Conservation (phyloP, 352 stramenopile species). For the Phytophthora sp. region DNA sequence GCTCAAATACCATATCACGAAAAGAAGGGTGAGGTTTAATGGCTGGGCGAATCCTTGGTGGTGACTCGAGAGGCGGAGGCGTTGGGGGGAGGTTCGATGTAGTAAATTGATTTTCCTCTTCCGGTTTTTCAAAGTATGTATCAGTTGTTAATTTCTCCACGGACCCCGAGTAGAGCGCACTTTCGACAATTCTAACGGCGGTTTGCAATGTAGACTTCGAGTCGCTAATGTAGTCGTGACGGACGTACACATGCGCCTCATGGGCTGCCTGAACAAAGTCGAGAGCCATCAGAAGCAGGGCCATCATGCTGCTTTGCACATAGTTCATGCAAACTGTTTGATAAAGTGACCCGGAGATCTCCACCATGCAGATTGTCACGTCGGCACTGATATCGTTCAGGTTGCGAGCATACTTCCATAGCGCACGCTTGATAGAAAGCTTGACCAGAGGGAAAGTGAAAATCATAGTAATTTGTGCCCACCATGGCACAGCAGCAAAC, state of each 20-base stretch:
- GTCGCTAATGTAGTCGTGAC: constrained; percentile 5
- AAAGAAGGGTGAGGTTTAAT: no score
- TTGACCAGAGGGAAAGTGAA: constrained; percentile 27
- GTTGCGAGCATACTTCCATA: constrained; percentile 23
- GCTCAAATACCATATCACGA: no score
- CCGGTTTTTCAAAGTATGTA: no score
- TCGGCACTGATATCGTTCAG: constrained; percentile 29
- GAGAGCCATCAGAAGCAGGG: constrained; percentile 9
- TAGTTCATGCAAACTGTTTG: constrained; percentile 32
- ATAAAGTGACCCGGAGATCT: constrained; percentile 35
- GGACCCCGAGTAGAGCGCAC: neutral
- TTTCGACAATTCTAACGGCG: constrained; percentile 1
- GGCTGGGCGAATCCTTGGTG: neutral
- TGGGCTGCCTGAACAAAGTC: constrained; percentile 15
- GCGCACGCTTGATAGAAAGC: constrained; percentile 19
- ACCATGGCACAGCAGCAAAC: constrained; percentile 5
- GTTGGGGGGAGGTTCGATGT: no score
- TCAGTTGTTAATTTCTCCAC: no score
- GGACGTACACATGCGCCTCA: constrained; percentile 11
- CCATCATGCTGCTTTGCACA: constrained; percentile 10
- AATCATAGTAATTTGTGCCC: constrained; percentile 16
- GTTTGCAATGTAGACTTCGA: constrained; percentile 5
- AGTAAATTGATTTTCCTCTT: no score
- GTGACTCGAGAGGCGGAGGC: no score
- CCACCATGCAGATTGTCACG: constrained; percentile 32